phyloP scores from a whole-genome alignment of 352 stramenopile genomes.

The Pythium scleroteichum region DNA sequence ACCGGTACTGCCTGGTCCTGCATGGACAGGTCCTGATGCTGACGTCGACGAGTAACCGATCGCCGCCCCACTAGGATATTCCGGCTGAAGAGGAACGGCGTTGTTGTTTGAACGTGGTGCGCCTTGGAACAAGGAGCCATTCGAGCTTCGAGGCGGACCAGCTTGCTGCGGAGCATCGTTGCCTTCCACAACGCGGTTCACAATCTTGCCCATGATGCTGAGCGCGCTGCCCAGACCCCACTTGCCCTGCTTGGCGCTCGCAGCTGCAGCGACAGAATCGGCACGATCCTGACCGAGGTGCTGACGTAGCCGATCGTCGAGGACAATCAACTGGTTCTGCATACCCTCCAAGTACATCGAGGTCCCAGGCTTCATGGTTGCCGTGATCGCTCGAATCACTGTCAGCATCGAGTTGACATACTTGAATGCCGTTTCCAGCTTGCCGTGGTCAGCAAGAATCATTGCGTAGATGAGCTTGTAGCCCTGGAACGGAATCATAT shows the following conservation, averaged over 20 bases:
- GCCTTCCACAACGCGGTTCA: slow-evolving; percentile 83
- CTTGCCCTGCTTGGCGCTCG: slow-evolving; percentile 60
- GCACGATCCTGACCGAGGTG: slow-evolving; percentile 80
- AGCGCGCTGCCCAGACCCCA: slow-evolving; percentile 79
- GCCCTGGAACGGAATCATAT: slow-evolving; percentile 86
- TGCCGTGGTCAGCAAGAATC: slow-evolving; percentile 81
- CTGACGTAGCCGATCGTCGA: slow-evolving; percentile 85
- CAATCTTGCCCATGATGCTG: slow-evolving; percentile 87
- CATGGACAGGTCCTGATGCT: slow-evolving; percentile 6
- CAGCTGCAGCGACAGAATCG: slow-evolving; percentile 54
- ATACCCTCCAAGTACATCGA: slow-evolving; percentile 89
- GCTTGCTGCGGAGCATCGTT: slow-evolving; percentile 40
- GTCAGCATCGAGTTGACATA: slow-evolving; percentile 87
- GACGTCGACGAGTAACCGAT: slow-evolving; percentile 22
- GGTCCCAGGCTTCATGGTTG: slow-evolving; percentile 78
- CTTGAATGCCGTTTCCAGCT: slow-evolving; percentile 82
- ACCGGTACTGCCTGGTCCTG: slow-evolving; percentile 13
- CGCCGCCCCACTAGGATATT: slow-evolving; percentile 32
- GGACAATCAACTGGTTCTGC: slow-evolving; percentile 84
- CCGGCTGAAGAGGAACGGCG: slow-evolving; percentile 13
- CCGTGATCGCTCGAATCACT: slow-evolving; percentile 69
- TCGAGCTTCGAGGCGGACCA: slow-evolving; percentile 21
- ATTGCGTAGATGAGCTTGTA: slow-evolving; percentile 91
- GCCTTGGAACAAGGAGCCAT: slow-evolving; percentile 40
- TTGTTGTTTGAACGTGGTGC: slow-evolving; percentile 32